These are phyloP conservation scores for Trichosporon sp. DNA, from an alignment of 1,284 basidiomycete species.

Conservation along the genomic window DNA sequence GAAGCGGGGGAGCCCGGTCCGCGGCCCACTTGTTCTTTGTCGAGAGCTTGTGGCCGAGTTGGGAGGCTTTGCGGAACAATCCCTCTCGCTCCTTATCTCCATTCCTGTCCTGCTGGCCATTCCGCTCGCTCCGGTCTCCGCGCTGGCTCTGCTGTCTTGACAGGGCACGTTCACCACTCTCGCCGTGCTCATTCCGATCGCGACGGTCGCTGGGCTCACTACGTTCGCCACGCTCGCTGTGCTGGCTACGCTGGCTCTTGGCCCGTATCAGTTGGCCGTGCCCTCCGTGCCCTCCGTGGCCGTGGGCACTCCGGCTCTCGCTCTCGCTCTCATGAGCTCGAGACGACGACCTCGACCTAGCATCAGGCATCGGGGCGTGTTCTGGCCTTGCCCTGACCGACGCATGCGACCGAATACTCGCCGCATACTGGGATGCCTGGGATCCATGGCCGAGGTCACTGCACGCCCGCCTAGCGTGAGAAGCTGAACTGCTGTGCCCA, in stretches of 20 bases:
- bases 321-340: too few relatives aligned
- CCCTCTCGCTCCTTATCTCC: background rate
- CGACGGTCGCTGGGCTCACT: too few relatives aligned
- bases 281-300: too few relatives aligned
- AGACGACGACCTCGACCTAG: background rate
- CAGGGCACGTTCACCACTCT: too few relatives aligned
- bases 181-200: too few relatives aligned
- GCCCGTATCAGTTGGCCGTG: too few relatives aligned
- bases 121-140: background rate
- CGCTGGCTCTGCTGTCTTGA: too few relatives aligned
- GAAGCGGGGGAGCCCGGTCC: background rate
- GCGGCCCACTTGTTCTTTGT: conserved; percentile 10
- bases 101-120: too few relatives aligned
- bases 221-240: too few relatives aligned
- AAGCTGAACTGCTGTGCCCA: background rate
- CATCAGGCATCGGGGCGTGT: background rate
- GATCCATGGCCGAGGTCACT: background rate
- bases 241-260: too few relatives aligned
- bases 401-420: background rate
- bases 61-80: background rate
- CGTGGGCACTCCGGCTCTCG: too few relatives aligned
- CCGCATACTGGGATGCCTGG: background rate
- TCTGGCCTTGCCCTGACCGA: background rate
- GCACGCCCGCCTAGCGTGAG: background rate
- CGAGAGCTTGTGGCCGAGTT: conserved; percentile 16